Conservation (phyloP, 345 rosid species). For the Populus tremula region DNA sequence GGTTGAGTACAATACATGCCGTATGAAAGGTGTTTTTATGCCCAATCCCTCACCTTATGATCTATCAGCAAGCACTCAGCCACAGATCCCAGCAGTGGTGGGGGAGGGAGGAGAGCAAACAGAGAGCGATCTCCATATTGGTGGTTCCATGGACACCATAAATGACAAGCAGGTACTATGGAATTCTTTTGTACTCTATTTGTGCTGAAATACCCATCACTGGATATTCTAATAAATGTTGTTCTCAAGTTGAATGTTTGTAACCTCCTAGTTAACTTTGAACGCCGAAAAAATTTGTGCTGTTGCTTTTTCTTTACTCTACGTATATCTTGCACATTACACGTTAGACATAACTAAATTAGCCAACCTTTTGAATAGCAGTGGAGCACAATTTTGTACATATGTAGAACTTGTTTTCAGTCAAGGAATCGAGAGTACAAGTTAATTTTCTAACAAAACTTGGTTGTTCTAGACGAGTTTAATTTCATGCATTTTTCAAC, state of each 20-base stretch:
- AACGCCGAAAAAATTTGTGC: background rate
- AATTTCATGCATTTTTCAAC: background rate
- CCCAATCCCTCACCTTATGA: slow-evolving; percentile 68
- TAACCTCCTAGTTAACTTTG: slow-evolving; percentile 5
- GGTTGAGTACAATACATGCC: slow-evolving; percentile 63
- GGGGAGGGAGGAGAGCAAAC: slow-evolving; percentile 56
- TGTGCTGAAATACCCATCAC: slow-evolving; percentile 3
- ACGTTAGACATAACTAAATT: background rate
- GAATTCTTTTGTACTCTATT: background rate
- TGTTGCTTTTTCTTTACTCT: background rate
- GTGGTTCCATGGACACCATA: slow-evolving; percentile 45
- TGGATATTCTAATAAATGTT: slow-evolving; percentile 1
- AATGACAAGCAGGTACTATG: slow-evolving; percentile 69
- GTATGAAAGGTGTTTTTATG: slow-evolving; percentile 70
- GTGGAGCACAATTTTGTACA: background rate
- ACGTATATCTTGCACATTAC: background rate
- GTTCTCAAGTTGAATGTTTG: slow-evolving; percentile 4
- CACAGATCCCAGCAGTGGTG: slow-evolving; percentile 55
- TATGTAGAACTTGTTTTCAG: background rate
- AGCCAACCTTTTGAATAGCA: background rate
- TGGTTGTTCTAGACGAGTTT: background rate
- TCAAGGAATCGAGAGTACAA: background rate
- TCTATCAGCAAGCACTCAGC: slow-evolving; percentile 36
- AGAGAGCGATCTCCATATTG: slow-evolving; percentile 41
- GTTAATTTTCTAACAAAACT: background rate